phyloP scores from a whole-genome alignment of 306 rosid species.

The Amphicarpaea edgeworthii region DNA sequence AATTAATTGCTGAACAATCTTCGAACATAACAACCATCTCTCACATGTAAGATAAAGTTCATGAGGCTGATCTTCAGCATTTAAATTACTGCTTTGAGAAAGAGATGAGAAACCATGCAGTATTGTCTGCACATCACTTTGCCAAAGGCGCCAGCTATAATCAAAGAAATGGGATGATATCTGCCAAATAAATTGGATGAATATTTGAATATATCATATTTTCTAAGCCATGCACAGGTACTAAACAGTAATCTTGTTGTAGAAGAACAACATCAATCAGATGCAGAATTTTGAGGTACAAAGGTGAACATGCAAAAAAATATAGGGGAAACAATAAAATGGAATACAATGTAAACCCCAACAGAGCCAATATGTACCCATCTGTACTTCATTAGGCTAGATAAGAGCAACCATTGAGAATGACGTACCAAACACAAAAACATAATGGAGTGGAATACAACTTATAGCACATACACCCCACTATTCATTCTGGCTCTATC shows the following conservation, averaged over 20 bases:
- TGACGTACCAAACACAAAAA: neutral
- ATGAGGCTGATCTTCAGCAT: conserved; percentile 69
- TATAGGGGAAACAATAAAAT: neutral
- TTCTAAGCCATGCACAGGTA: conserved; percentile 25
- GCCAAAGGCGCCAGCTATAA: conserved; percentile 97
- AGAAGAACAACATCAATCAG: conserved; percentile 26
- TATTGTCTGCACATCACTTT: conserved; percentile 82
- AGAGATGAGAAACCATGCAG: conserved; percentile 81
- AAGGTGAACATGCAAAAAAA: conserved; percentile 10
- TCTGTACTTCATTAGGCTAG: conserved; percentile 16
- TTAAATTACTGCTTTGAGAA: conserved; percentile 67
- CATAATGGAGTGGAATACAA: conserved; percentile 17
- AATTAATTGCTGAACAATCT: conserved; percentile 84
- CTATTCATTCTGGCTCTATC: conserved; percentile 13
- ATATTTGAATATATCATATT: conserved; percentile 32
- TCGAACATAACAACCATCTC: conserved; percentile 92
- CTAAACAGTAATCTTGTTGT: conserved; percentile 33
- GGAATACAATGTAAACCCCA: conserved; percentile 27
- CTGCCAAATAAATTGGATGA: conserved; percentile 63
- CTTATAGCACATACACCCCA: conserved; percentile 13
- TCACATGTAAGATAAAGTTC: conserved; percentile 88
- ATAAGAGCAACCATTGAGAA: neutral
- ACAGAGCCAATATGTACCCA: conserved; percentile 26
- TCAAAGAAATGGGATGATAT: conserved; percentile 92
- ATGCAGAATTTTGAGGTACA: conserved; percentile 21